Percentiles rank a stretch among this genome's conserved stretches.
Evolutionary conservation across 345 rosid species (phyloP).

Genomic region (Sonneratia caseolaris): DNA sequence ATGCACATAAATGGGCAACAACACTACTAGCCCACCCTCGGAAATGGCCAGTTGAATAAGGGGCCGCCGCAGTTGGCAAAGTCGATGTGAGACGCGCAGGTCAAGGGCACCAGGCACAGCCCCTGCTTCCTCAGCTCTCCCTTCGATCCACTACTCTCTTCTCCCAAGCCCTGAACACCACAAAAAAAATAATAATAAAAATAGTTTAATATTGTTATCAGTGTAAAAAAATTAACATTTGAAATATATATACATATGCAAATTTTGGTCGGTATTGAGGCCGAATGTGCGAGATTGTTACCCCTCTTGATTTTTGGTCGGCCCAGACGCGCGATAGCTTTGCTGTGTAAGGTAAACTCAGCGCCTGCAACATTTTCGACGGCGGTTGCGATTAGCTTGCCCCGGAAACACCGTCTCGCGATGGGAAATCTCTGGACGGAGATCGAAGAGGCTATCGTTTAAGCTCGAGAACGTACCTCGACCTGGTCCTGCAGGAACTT

Average conservation of each 20-base stretch:
- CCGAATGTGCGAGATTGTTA: background rate
- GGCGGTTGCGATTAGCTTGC: background rate
- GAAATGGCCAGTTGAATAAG: background rate
- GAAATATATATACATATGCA: background rate
- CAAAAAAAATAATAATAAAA: background rate
- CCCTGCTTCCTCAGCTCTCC: background rate
- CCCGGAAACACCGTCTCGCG: background rate
- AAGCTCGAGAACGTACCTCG: conserved; percentile 14
- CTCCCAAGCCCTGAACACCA: background rate
- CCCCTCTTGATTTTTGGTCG: background rate
- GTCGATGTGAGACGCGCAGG: conserved; percentile 1
- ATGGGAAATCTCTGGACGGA: background rate
- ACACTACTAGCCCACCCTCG: background rate
- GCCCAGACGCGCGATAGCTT: background rate
- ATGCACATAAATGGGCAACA: too few relatives aligned
- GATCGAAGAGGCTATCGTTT: background rate
- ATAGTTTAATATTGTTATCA: background rate
- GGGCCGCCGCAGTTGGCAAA: background rate
- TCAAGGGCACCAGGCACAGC: background rate
- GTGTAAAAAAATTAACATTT: background rate
- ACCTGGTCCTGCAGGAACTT: conserved; percentile 62
- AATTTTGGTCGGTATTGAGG: background rate
- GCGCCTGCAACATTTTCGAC: background rate
- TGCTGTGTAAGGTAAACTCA: background rate
- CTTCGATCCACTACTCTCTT: background rate